phyloP scores from a whole-genome alignment of 2,329 filamentous ascomycete genomes.

The Aspergillus pseudotamarii region DNA sequence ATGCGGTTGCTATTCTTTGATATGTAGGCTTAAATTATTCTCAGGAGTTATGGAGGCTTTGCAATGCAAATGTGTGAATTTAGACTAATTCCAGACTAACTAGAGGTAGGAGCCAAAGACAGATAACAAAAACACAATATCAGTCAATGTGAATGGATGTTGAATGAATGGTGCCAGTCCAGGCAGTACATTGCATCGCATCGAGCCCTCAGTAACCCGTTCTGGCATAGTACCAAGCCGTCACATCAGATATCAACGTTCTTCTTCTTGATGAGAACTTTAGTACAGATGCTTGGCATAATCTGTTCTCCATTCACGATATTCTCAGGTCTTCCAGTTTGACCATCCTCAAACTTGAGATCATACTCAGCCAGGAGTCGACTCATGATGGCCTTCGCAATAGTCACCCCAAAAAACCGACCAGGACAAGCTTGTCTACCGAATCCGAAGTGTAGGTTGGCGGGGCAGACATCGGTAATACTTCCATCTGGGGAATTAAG shows the following conservation, averaged over 20 bases:
- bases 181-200: background rate
- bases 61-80: background rate
- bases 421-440: slow-evolving; percentile 30
- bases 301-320: slow-evolving; percentile 33
- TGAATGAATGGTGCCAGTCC: background rate
- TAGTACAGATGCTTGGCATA: slow-evolving; percentile 25
- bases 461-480: slow-evolving; percentile 22
- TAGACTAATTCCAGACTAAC: background rate
- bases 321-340: slow-evolving; percentile 25
- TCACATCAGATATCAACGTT: slow-evolving; percentile 1
- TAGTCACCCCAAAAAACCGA: slow-evolving; percentile 26
- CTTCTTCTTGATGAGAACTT: slow-evolving; percentile 28
- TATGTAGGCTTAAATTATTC: background rate
- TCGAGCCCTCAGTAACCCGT: background rate
- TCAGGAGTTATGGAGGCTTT: background rate
- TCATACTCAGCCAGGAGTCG: slow-evolving; percentile 34
- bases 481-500: slow-evolving; percentile 17
- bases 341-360: slow-evolving; percentile 27
- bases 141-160: background rate
- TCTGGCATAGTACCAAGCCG: background rate
- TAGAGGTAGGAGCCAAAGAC: background rate
- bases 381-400: slow-evolving; percentile 31
- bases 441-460: slow-evolving; percentile 33
- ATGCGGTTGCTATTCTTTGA: slow-evolving; percentile 49
- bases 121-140: background rate